These are phyloP conservation scores for Comarum palustre DNA, from an alignment of 306 rosid genomes.

Conservation along the genomic window DNA sequence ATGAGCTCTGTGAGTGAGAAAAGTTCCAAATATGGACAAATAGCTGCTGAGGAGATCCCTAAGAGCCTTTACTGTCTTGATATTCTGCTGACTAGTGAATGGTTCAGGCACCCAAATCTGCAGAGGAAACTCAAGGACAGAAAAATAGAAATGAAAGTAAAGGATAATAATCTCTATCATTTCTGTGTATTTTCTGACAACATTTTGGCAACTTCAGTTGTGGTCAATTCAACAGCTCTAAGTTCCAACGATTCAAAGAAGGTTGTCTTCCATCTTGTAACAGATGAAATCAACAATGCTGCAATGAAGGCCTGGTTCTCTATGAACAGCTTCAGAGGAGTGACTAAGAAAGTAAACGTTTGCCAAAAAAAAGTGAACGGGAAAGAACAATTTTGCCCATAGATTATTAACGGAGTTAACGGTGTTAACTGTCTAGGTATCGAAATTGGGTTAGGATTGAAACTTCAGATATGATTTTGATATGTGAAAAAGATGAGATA, in stretches of 20 bases:
- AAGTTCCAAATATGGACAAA: conserved; percentile 85
- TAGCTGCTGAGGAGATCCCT: conserved; percentile 92
- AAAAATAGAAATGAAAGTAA: conserved; percentile 57
- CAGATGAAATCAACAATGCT: conserved; percentile 76
- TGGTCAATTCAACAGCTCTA: conserved; percentile 75
- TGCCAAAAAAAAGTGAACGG: no score
- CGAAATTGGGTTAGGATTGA: no score
- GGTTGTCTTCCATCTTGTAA: conserved; percentile 79
- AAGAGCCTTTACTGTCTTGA: conserved; percentile 85
- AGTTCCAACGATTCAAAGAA: conserved; percentile 57
- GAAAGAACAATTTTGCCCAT: no score
- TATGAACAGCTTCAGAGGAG: conserved; percentile 58
- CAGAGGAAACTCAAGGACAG: conserved; percentile 54
- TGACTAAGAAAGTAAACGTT: no score
- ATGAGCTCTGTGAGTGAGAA: conserved; percentile 68
- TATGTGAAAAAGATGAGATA: no score
- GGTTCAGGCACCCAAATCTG: conserved; percentile 55
- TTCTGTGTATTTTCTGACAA: conserved; percentile 85
- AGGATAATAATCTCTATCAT: conserved; percentile 63
- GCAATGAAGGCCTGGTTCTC: conserved; percentile 91
- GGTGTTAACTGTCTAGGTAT: no score
- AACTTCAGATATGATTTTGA: no score
- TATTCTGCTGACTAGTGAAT: conserved; percentile 69
- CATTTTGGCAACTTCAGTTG: conserved; percentile 84
- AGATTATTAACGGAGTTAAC: no score